Base-by-base conservation (phyloP, 73 alveolate species). In the Uronychia setigera region DNA sequence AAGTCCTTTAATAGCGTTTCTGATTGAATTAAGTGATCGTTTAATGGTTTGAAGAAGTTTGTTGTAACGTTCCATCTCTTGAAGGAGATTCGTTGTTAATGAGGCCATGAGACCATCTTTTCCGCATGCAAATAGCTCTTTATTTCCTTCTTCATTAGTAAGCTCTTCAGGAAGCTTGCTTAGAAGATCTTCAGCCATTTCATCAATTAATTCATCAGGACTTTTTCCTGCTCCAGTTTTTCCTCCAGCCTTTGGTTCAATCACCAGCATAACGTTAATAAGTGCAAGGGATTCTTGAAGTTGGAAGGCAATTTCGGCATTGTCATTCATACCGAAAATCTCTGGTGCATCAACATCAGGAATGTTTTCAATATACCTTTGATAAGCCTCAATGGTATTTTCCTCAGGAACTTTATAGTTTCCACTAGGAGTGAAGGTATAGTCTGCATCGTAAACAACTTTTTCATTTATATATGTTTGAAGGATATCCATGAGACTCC, bases 271-370 rank as follows among this genome's bases (percentile, higher is more conserved):
- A 80, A 88, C 91, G 59, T 87, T 85, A 59, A 95, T 86, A 84
- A 95, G 81, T 0, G 88, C 75, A 26, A 78, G 86, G 33, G 95
- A 84, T 88, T 95, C 97, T 82, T 97, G 83, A 76, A 92, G 90
- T 78, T 92, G 91, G 89, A 94, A 96, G 29, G 99, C 98, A 46
- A 97, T 98, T 85, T 98, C 96, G 13, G 99, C 99, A 87, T 97
- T 98, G 76, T 95, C 98, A 92, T 97, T 94, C 97, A 98, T 92
- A 74, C 99, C 99, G 86, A 97, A 98, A 29, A 97, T 93, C 81
- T 95, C 99, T 19, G 99, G 99, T 80, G 93, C 87, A 84, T 98
- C 99, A 87, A 84, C 83, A 77, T 80, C 94, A 1, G 99, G 99
- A 74, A 95, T 92, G 30, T 93, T 84, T 34, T 92, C 81, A 83